Conservation (phyloP, 163 green algal species). For the Volvox carteri region DNA sequence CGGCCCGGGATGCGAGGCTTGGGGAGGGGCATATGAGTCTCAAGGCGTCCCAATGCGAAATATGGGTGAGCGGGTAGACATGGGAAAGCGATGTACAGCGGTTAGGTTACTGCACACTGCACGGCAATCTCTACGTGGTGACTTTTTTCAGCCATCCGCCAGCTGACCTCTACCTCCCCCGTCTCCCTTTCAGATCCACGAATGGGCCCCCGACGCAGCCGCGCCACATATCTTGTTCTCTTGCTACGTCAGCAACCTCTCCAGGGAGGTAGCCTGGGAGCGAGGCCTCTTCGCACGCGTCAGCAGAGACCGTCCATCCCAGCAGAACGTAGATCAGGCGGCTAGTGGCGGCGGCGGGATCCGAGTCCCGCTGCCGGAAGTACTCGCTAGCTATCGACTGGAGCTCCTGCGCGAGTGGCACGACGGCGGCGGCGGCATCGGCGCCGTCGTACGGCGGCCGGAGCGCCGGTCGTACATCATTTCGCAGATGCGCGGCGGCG, state of each 20-base stretch:
- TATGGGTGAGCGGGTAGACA: no score
- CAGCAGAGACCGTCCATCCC: conserved; percentile 28
- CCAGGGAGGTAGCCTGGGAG: conserved; percentile 50
- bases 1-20: no score
- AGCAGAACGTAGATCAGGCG: no score
- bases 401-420: conserved; percentile 40
- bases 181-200: conserved; percentile 68
- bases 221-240: conserved; percentile 63
- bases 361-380: neutral
- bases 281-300: conserved; percentile 65
- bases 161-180: no score
- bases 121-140: no score
- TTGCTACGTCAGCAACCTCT: conserved; percentile 62
- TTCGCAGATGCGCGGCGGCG: conserved; percentile 59
- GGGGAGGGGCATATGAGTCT: no score
- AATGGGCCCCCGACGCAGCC: conserved; percentile 63
- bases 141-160: no score
- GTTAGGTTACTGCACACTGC: no score
- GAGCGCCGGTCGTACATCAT: conserved; percentile 47
- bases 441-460: neutral
- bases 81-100: no score
- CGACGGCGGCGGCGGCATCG: neutral
- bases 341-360: neutral
- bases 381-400: conserved; percentile 34
- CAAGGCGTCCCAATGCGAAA: no score